Evolutionary conservation across 2,329 filamentous ascomycete species (phyloP), one percentile per base, ranked within the genome.

Genomic region (Xylaria multiplex): DNA sequence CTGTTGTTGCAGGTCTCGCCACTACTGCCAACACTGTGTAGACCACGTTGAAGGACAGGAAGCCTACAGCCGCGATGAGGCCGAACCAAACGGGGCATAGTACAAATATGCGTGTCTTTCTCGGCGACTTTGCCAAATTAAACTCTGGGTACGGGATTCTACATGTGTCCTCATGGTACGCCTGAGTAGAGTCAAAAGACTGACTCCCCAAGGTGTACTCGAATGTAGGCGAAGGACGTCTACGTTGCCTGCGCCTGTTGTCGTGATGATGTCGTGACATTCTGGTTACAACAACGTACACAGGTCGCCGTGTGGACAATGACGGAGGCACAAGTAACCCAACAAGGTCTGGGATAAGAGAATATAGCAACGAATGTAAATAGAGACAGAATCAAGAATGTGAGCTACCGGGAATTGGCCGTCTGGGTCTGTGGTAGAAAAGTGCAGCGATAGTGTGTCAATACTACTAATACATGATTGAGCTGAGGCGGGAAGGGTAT

Each of bases 301-400:
- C 43, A 45, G 43, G 43, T 45, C 16, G 43, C 43, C 43, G 43
- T 45, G 43, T 45, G 43, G 43, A 19, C 43, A 19, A 19, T 2
- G 43, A 6, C 43, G 43, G 43, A 7, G 6, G 19, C 19, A 45
- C 16, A 45, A 45, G 43, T 9, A 45, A 45, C 2, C 43, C 43
- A 6, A 19, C 35, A 45, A 45, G 43, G 43, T 45, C 43, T 45
- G 43, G 5, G n/a, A 22, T 7, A 45, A 45, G 43, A 45, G 43
- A 24, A 19, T 19, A 19, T 19, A 19, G 19, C 19, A 19, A 19
- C 19, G 19, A 19, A 49, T 49, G 24, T 49, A 49, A 16, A 30
- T 49, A 49, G 22, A 49, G 46, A 49, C 46, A 11, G 46, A 49
- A 49, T 30, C 19, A 11, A 49, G 14, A 49, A 27, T 49, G 46